Conservation (phyloP, 352 stramenopile genomes). For the Aphanomyces cochlioides region DNA sequence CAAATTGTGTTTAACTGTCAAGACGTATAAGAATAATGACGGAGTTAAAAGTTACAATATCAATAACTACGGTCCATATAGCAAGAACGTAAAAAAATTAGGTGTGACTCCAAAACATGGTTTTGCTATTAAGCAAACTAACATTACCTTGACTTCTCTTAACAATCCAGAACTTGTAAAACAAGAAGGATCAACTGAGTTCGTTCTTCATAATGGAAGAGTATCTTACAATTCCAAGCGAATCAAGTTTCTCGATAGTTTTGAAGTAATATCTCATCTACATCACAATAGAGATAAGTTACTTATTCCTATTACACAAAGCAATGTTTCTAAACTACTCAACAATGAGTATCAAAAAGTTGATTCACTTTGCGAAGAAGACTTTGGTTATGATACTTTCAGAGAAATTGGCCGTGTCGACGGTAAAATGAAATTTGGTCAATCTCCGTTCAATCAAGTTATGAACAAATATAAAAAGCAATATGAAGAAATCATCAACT, state of each 20-base stretch:
- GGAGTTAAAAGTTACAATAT: slow-evolving; percentile 28
- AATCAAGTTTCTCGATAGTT: slow-evolving; percentile 35
- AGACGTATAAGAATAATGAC: slow-evolving; percentile 32
- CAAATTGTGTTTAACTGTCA: slow-evolving; percentile 34
- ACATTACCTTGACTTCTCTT: slow-evolving; percentile 33
- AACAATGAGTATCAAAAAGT: slow-evolving; percentile 33
- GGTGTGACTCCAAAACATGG: slow-evolving; percentile 34
- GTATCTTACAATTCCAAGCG: slow-evolving; percentile 30
- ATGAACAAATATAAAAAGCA: no score
- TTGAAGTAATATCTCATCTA: slow-evolving; percentile 35
- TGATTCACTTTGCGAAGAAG: not conserved
- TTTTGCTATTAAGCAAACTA: slow-evolving; percentile 35
- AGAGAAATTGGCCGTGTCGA: slow-evolving; percentile 20
- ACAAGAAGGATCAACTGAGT: slow-evolving; percentile 32
- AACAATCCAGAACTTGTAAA: slow-evolving; percentile 36
- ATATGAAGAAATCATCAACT: no score
- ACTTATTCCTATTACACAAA: slow-evolving; percentile 27
- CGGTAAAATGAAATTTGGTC: slow-evolving; percentile 8
- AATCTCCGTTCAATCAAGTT: slow-evolving; percentile 18
- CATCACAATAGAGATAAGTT: slow-evolving; percentile 32
- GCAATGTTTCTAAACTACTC: slow-evolving; percentile 19
- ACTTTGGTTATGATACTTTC: slow-evolving; percentile 24
- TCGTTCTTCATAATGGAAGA: slow-evolving; percentile 31
- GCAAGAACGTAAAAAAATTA: slow-evolving; percentile 30
- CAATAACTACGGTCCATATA: not conserved